Percentiles rank a stretch among this genome's conserved stretches.
Evolutionary conservation across 345 rosid species (phyloP).

Genomic region (Brassica napus): Da-Ae NC_063436.1:4385001-4385500

Average conservation of each 20-base stretch:
- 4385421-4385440: slow-evolving; percentile 63
- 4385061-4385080: slow-evolving; percentile 11
- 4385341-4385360: slow-evolving; percentile 7
- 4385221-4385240: slow-evolving; percentile 53
- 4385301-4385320: slow-evolving; percentile 7
- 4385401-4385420: slow-evolving; percentile 67
- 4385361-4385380: slow-evolving; percentile 26
- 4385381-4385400: slow-evolving; percentile 53
- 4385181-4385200: slow-evolving; percentile 51
- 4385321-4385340: neutral
- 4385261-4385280: slow-evolving; percentile 87
- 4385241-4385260: slow-evolving; percentile 74
- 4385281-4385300: slow-evolving; percentile 61
- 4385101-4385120: neutral
- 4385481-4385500: slow-evolving; percentile 53
- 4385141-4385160: neutral
- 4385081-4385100: slow-evolving; percentile 3
- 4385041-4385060: slow-evolving; percentile 21
- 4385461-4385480: slow-evolving; percentile 59
- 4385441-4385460: slow-evolving; percentile 54
- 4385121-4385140: neutral
- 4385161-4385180: slow-evolving; percentile 3
- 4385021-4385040: neutral
- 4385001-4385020: neutral
- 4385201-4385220: slow-evolving; percentile 55